Evolutionary conservation across 2,329 filamentous ascomycete species (phyloP).

Genomic region (Exophiala phaeomuriformis): DNA sequence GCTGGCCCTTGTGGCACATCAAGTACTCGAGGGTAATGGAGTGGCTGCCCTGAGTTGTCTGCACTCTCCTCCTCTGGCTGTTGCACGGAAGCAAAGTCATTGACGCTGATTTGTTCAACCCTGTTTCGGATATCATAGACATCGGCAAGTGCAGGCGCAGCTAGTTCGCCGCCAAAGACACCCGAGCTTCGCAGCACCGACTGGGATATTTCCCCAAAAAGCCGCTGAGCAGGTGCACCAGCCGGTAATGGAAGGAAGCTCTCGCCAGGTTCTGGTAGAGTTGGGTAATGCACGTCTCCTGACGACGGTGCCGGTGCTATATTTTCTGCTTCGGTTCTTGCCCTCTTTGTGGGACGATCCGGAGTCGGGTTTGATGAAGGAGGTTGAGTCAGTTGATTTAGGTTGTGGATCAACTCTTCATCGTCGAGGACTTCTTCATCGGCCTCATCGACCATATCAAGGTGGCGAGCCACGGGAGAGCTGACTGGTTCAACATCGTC

Average conservation of each 20-base stretch:
- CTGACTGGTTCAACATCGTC: constrained; percentile 40
- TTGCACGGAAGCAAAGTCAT: constrained; percentile 33
- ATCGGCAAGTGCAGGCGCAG: constrained; percentile 2
- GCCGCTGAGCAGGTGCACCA: constrained; percentile 30
- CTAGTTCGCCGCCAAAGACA: constrained; percentile 33
- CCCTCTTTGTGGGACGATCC: constrained; percentile 32
- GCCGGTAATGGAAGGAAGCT: constrained; percentile 30
- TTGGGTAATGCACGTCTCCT: constrained; percentile 36
- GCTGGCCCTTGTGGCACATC: constrained; percentile 31
- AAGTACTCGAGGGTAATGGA: constrained; percentile 35
- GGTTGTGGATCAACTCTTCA: constrained; percentile 18
- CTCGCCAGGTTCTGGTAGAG: constrained; percentile 34
- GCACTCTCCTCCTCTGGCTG: constrained; percentile 23
- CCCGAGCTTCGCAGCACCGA: constrained; percentile 50
- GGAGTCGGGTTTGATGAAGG: constrained; percentile 19
- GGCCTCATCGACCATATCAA: constrained; percentile 32
- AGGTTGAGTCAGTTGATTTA: constrained; percentile 21
- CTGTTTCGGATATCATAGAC: constrained; percentile 22
- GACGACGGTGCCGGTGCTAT: constrained; percentile 12
- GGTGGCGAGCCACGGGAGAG: constrained; percentile 39
- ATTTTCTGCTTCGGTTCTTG: constrained; percentile 10
- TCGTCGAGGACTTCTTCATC: constrained; percentile 29
- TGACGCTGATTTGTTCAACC: constrained; percentile 33
- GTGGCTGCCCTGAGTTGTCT: constrained; percentile 31
- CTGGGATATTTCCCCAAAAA: constrained; percentile 56